Evolutionary conservation across 2,329 filamentous ascomycete genomes (phyloP), one percentile per base, ranked within the genome.

Genomic region (Plectosphaerella cucumerina): DNA sequence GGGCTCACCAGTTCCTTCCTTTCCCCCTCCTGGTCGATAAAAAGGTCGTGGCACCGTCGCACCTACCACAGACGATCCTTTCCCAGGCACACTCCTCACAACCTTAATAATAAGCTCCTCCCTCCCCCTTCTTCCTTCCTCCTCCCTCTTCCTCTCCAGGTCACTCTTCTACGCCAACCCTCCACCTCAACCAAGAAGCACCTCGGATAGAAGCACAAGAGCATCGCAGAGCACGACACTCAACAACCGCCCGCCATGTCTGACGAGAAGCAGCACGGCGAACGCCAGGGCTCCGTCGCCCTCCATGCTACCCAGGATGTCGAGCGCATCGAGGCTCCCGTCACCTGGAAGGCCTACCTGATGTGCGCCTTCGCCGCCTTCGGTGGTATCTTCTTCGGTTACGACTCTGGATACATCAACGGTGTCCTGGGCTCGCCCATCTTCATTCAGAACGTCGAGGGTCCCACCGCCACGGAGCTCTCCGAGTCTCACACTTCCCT

Each of bases 341-440:
- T 87, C 60, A 87, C 84, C 57, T 70, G 81, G 69, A 84, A 85
- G 73, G 84, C 84, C 50, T 87, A 88, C 67, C 55, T 86, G 47
- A 79, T 87, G 63, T 87, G 84, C 68, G 84, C 82, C 57, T 88
- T 87, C 57, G 85, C 85, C 53, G 82, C 84, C 33, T 86, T 87
- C 54, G 85, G 85, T 62, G 85, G 82, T 68, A 87, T 89, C 70
- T 86, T 90, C 73, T 88, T 90, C 70, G 87, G 87, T 47, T 91
- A 88, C 69, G 87, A 90, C 62, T 88, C 86, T 41, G 87, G 87
- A 59, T 88, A 87, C 71, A 88, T 89, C 73, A 84, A 82, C 65
- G 83, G 83, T 64, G 81, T 86, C 53, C 70, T 80, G 39, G 80
- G 74, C 58, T 72, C 75, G 57, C 39, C 63, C 12, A 68, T 70